A percentile compares a stretch with the other conserved stretches of the same genome.
Evolutionary conservation across 371 early-diverging fungal genomes (phyloP).

Genomic region (Mucor irregularis): DNA sequence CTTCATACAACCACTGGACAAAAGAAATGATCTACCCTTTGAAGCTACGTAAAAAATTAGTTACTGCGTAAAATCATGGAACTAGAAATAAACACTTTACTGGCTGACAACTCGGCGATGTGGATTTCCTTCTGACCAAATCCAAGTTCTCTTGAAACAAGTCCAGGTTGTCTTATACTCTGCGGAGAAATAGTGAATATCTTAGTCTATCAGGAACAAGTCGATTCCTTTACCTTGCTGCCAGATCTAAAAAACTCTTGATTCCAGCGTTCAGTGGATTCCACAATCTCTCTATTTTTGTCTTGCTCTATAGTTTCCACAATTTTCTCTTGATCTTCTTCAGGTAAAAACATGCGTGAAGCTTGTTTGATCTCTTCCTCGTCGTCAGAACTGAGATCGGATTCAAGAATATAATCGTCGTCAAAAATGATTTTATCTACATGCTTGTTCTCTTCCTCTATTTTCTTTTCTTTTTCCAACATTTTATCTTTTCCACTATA

Average conservation of each 20-base stretch:
- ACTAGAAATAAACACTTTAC: slow-evolving; percentile 5
- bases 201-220: background rate
- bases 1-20: slow-evolving; percentile 25
- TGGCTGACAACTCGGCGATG: slow-evolving; percentile 17
- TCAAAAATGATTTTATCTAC: background rate
- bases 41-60: background rate
- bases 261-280: background rate
- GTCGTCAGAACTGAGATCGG: background rate
- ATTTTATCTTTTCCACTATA: background rate
- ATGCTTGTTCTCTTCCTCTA: background rate
- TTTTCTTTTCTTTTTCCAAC: background rate
- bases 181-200: background rate
- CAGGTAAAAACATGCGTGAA: background rate
- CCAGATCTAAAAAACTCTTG: slow-evolving; percentile 12
- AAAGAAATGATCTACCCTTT: slow-evolving; percentile 28
- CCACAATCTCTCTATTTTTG: slow-evolving; percentile 4
- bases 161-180: slow-evolving; percentile 7
- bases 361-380: background rate
- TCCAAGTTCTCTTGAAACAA: slow-evolving; percentile 6
- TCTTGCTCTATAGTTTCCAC: background rate
- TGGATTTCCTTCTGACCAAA: slow-evolving; percentile 25
- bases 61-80: background rate
- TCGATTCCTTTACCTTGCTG: background rate
- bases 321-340: slow-evolving; percentile 13
- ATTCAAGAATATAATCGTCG: slow-evolving; percentile 5